Evolutionary conservation across 148 eudicot genomes (phyloP).

Genomic region (Fagopyrum esculentum): DNA sequence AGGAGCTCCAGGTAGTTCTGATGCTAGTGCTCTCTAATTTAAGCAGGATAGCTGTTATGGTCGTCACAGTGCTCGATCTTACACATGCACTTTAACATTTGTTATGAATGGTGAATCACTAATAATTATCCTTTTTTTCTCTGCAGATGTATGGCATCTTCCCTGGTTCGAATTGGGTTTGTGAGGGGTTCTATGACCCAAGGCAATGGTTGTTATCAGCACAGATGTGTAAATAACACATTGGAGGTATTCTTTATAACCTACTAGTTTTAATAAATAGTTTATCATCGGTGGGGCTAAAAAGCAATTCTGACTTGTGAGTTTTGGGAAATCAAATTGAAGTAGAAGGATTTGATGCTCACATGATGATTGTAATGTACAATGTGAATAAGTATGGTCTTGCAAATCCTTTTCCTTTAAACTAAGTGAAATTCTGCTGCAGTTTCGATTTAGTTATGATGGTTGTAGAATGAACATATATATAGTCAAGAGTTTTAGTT

Average conservation of each 20-base stretch:
- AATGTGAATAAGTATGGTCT: not conserved
- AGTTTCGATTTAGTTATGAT: not conserved
- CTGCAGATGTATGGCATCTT: constrained; percentile 93
- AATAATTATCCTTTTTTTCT: constrained; percentile 4
- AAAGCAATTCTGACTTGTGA: not conserved
- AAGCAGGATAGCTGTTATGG: not conserved
- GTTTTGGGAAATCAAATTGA: not conserved
- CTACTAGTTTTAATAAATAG: not conserved
- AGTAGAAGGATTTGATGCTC: not conserved
- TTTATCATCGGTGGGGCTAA: not conserved
- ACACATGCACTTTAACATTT: not conserved
- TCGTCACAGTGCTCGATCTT: not conserved
- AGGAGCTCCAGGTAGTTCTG: constrained; percentile 64
- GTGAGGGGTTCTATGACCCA: constrained; percentile 88
- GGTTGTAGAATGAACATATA: not conserved
- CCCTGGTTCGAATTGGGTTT: constrained; percentile 88
- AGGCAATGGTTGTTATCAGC: constrained; percentile 98
- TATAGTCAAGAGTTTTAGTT: not conserved
- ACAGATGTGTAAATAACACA: constrained; percentile 68
- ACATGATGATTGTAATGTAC: not conserved
- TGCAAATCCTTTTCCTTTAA: not conserved
- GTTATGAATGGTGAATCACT: not conserved
- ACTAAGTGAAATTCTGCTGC: not conserved
- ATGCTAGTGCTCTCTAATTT: not conserved
- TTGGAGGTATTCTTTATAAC: constrained; percentile 48